Evolutionary conservation across 495 filamentous ascomycete species (phyloP), one percentile per base, ranked within the genome.

Genomic region (Thozetella sp.): DNA sequence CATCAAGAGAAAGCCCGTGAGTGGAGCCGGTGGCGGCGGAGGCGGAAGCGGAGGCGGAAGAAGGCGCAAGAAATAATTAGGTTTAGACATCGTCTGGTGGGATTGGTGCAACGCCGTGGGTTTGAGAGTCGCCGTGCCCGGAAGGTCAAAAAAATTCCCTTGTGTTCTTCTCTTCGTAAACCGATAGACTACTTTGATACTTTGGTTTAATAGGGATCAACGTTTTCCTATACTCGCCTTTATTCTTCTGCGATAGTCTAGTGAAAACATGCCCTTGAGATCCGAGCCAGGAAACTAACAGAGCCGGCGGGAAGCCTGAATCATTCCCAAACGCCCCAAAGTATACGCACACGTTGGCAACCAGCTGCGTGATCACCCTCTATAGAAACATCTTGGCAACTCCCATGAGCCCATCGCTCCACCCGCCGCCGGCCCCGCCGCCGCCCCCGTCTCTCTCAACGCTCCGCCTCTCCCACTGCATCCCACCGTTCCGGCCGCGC

Each of bases 301-400:
- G n/a, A 13, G 43, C 30, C 17, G 30, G 30, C 9, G 6, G 6
- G 6, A 17, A 17, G 9, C 30, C 30, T 6, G 17, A 37, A 48
- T 3, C 10, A 10, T 19, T 19, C 51, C 34, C 24, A 22, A 37
- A 30, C 22, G 1, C 17, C 13, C 11, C n/a, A 17, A 59, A 55
- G 22, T 24, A 54, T 20, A 3, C 48, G 52, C 46, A 46, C 51
- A 55, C 19, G 37, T 26, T 52, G 12, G 25, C n/a, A 23, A 20
- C 22, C 34, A 57, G 23, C 26, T 26, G 20, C 30, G 22, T 53
- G 45, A 43, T 57, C 53, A 13, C 26, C 12, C 19, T 22, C 25
- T 56, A 88, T 53, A 85, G 77, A 64, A 90, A 84, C 81, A 89
- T 85, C 75, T 91, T 88, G 2, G 83, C 83, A 55, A 90, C 66